phyloP scores from a whole-genome alignment of 495 filamentous ascomycete species.

The Hapsidospora chrysogenum region DNA sequence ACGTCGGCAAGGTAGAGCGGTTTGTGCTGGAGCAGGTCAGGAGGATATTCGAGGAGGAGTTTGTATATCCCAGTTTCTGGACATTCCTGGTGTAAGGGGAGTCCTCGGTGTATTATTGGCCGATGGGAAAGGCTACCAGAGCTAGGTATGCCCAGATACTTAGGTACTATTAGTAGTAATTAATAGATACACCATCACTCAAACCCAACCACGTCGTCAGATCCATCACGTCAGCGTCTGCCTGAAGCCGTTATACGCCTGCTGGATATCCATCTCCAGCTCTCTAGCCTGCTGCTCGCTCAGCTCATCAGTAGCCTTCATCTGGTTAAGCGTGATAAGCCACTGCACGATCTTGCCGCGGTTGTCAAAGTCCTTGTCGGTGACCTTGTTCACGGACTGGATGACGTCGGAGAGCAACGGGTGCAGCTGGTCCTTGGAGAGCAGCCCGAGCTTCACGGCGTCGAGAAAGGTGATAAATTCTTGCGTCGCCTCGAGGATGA shows the following conservation, averaged over 20 bases:
- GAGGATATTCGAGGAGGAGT: slow-evolving; percentile 93
- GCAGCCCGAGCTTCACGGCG: slow-evolving; percentile 71
- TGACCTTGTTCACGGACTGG: slow-evolving; percentile 90
- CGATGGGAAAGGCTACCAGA: no score
- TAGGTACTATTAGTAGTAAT: no score
- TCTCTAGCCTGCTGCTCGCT: slow-evolving; percentile 76
- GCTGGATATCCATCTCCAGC: slow-evolving; percentile 74
- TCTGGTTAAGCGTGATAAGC: slow-evolving; percentile 93
- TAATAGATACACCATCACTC: slow-evolving; percentile 1
- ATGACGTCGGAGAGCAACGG: slow-evolving; percentile 89
- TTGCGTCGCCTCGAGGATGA: slow-evolving; percentile 50
- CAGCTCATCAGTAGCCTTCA: slow-evolving; percentile 87
- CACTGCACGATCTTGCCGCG: slow-evolving; percentile 95
- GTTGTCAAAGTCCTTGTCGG: slow-evolving; percentile 80
- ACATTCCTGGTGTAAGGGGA: slow-evolving; percentile 69
- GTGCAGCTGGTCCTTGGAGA: slow-evolving; percentile 90
- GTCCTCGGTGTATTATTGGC: not conserved
- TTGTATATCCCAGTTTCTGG: slow-evolving; percentile 97
- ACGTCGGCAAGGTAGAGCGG: slow-evolving; percentile 94
- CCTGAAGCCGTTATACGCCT: slow-evolving; percentile 86
- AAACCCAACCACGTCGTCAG: not conserved
- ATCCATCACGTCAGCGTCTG: slow-evolving; percentile 17
- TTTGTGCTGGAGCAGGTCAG: slow-evolving; percentile 95
- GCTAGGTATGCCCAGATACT: no score
- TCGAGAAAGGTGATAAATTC: slow-evolving; percentile 98